Conservation (phyloP, 805 yeast species). For the Saturnispora mendoncae region DNA sequence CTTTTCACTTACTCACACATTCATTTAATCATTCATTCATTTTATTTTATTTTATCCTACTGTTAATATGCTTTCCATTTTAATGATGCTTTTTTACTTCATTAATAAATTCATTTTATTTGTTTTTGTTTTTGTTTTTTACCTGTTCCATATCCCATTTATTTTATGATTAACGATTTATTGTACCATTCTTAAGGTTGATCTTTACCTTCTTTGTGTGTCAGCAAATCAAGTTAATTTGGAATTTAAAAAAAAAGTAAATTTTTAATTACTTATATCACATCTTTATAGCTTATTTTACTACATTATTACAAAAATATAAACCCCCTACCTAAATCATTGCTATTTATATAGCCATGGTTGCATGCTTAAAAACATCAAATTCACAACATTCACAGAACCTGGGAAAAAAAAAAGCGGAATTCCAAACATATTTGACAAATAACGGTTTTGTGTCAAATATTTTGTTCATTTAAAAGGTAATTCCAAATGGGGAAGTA, state of each 20-base stretch:
- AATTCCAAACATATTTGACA: too few relatives aligned
- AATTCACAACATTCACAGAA: too few relatives aligned
- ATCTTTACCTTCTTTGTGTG: too few relatives aligned
- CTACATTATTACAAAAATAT: background rate
- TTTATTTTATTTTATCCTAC: background rate
- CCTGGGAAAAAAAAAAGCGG: too few relatives aligned
- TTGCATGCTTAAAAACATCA: background rate
- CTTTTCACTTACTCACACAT: background rate
- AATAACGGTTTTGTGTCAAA: background rate
- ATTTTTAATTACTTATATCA: background rate
- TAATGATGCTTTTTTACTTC: conserved; percentile 7
- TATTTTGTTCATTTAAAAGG: too few relatives aligned
- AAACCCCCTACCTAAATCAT: too few relatives aligned
- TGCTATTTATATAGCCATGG: too few relatives aligned
- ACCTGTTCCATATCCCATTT: background rate
- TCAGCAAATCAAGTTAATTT: background rate
- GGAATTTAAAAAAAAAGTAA: background rate
- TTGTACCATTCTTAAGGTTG: too few relatives aligned
- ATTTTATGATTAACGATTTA: background rate
- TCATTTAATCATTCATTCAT: background rate
- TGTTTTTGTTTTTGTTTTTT: background rate
- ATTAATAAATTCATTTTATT: conserved; percentile 5
- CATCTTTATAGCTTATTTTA: conserved; percentile 4
- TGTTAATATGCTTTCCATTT: conserved; percentile 8
- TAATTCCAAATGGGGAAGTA: too few relatives aligned